phyloP scores from a whole-genome alignment of 768 basidiomycete genomes.

The Amyloporia xantha region DNA sequence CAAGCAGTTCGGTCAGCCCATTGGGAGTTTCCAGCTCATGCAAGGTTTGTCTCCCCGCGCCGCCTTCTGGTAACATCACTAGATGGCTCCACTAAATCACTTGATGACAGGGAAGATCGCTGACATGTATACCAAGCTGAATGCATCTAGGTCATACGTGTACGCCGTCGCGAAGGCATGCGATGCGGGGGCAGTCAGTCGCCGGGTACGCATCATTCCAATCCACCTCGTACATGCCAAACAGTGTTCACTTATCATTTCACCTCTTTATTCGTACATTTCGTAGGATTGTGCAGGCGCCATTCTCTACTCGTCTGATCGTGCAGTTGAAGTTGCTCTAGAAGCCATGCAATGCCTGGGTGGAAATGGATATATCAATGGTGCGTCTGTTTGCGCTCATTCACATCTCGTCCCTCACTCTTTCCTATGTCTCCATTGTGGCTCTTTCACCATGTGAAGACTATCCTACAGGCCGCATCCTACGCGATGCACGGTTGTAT shows the following conservation, averaged over 20 bases:
- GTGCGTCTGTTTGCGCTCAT: slow-evolving; percentile 33
- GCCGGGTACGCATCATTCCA: slow-evolving; percentile 46
- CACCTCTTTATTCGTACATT: neutral
- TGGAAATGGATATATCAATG: slow-evolving; percentile 95
- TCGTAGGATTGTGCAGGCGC: slow-evolving; percentile 89
- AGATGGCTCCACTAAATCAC: slow-evolving; percentile 1
- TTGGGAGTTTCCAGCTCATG: slow-evolving; percentile 94
- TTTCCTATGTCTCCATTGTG: neutral
- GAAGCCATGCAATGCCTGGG: slow-evolving; percentile 93
- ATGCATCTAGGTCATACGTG: slow-evolving; percentile 83
- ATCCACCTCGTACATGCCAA: neutral
- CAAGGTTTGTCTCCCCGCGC: slow-evolving; percentile 80
- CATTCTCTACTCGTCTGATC: slow-evolving; percentile 89
- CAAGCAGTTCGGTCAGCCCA: slow-evolving; percentile 81
- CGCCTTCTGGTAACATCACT: neutral
- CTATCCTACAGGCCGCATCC: slow-evolving; percentile 81
- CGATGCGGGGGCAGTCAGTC: slow-evolving; percentile 71
- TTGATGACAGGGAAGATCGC: slow-evolving; percentile 75
- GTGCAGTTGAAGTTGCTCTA: slow-evolving; percentile 82
- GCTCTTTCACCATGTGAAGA: slow-evolving; percentile 57
- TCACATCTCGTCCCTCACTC: neutral
- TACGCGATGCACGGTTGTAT: slow-evolving; percentile 85
- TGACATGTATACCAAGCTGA: slow-evolving; percentile 94
- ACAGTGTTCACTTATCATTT: neutral
- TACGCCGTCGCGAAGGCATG: slow-evolving; percentile 91